Evolutionary conservation across 1,284 basidiomycete genomes (phyloP).

Genomic region (Ganoderma multipileum): DNA sequence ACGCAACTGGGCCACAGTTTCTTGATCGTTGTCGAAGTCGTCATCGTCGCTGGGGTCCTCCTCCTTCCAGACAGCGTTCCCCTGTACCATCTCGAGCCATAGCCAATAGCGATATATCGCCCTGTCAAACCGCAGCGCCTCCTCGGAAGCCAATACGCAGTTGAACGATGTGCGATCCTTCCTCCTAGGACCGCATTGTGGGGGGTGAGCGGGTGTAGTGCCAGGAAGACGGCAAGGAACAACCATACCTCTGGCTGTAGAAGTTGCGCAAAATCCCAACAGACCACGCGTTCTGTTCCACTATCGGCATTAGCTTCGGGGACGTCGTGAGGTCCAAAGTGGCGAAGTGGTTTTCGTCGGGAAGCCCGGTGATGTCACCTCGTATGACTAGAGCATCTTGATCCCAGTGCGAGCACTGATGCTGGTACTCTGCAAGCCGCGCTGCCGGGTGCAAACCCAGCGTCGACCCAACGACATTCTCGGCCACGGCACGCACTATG

Average conservation of each 20-base stretch:
- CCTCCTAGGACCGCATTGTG: slow-evolving; percentile 27
- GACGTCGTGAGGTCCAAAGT: not conserved
- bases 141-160: slow-evolving; percentile 35
- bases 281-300: slow-evolving; percentile 34
- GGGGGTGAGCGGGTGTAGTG: not conserved
- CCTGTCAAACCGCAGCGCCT: slow-evolving; percentile 40
- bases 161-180: slow-evolving; percentile 41
- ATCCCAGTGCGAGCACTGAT: not conserved
- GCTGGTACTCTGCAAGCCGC: slow-evolving; percentile 33
- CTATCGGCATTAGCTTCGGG: not conserved
- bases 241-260: slow-evolving; percentile 46
- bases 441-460: slow-evolving; percentile 38
- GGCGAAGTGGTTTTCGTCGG: slow-evolving; percentile 13
- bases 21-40: slow-evolving; percentile 16
- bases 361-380: not conserved
- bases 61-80: slow-evolving; percentile 12
- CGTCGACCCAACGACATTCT: slow-evolving; percentile 44
- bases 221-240: not conserved
- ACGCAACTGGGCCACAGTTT: slow-evolving; percentile 1
- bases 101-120: slow-evolving; percentile 45
- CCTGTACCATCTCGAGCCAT: slow-evolving; percentile 13
- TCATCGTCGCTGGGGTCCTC: slow-evolving; percentile 27
- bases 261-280: slow-evolving; percentile 39
- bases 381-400: not conserved
- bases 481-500: slow-evolving; percentile 41